Conservation (phyloP, 2,329 filamentous ascomycete genomes). For the Verticillium nonalfalfae region DNA sequence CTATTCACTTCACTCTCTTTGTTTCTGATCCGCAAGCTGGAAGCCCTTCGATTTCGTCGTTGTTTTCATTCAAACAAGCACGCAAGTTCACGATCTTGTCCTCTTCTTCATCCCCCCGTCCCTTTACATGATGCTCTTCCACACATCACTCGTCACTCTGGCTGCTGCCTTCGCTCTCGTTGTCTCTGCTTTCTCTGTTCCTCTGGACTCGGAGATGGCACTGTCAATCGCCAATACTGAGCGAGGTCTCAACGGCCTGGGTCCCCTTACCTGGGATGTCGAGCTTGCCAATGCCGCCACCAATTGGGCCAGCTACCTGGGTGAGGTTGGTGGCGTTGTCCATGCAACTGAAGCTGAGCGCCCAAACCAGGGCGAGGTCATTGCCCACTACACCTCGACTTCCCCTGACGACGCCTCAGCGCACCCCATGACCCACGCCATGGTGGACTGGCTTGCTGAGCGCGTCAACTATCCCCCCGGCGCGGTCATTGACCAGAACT, state of each 20-base stretch:
- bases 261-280: conserved; percentile 16
- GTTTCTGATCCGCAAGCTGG: too few species aligned
- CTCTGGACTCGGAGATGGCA: background rate
- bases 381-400: conserved; percentile 14
- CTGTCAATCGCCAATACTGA: background rate
- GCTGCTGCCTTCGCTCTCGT: background rate
- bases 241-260: background rate
- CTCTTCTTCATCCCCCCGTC: background rate
- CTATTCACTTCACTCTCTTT: background rate
- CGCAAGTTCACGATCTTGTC: background rate
- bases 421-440: conserved; percentile 15
- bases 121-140: background rate
- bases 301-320: conserved; percentile 27
- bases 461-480: conserved; percentile 18
- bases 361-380: conserved; percentile 25
- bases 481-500: conserved; percentile 21
- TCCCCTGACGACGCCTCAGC: conserved; percentile 19
- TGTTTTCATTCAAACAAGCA: background rate
- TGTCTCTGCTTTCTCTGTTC: background rate
- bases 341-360: conserved; percentile 22
- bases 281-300: conserved; percentile 23
- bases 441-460: conserved; percentile 23
- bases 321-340: conserved; percentile 16
- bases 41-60: background rate
- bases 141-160: background rate